These are phyloP conservation scores for Aureobasidium sp. DNA, from an alignment of 2,329 filamentous ascomycete species.

Conservation along the genomic window DNA sequence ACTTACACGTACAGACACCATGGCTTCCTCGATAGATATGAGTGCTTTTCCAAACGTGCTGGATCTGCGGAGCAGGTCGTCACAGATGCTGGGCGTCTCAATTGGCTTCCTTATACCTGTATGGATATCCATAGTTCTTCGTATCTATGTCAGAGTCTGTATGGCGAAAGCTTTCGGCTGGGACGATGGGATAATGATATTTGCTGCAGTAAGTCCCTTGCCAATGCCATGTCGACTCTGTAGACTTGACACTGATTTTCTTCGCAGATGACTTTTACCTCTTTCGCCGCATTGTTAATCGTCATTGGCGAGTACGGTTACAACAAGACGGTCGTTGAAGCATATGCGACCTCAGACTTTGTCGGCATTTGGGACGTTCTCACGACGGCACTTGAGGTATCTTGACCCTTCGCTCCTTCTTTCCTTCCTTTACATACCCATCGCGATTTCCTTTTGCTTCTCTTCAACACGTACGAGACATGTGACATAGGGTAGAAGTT, in stretches of 20 bases:
- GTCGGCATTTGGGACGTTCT: background rate
- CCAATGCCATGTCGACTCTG: background rate
- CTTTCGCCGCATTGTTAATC: background rate
- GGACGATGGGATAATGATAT: slow-evolving; percentile 16
- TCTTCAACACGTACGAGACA: background rate
- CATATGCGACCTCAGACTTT: background rate
- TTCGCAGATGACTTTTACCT: background rate
- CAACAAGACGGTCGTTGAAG: background rate
- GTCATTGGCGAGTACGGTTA: background rate
- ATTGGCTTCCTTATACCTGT: slow-evolving; percentile 9
- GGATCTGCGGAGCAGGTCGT: background rate
- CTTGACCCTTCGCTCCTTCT: background rate
- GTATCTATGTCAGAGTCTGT: slow-evolving; percentile 14
- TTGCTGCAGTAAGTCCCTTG: slow-evolving; percentile 9
- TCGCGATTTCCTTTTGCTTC: background rate
- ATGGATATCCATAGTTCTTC: slow-evolving; percentile 11
- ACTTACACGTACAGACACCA: background rate
- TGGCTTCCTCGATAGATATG: background rate
- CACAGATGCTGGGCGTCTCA: background rate
- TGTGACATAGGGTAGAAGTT: background rate
- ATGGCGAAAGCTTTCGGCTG: slow-evolving; percentile 15
- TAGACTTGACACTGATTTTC: background rate
- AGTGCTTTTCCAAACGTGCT: background rate
- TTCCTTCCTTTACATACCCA: background rate
- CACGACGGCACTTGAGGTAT: background rate